Evolutionary conservation across 2,329 filamentous ascomycete genomes (phyloP).

Genomic region (Hymenoscyphus scutula): DNA sequence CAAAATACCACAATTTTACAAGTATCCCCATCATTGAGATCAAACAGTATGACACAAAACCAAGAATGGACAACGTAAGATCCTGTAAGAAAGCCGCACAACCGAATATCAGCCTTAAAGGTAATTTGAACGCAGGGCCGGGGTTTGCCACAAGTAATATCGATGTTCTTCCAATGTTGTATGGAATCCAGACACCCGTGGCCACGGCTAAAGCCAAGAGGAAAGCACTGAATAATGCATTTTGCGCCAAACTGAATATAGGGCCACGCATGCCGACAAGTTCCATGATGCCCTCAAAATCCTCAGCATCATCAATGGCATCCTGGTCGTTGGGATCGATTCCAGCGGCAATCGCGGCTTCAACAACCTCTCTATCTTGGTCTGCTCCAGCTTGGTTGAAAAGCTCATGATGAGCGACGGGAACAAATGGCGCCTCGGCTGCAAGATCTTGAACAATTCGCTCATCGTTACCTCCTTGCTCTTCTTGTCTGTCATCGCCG

Average conservation of each 20-base stretch:
- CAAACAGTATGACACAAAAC: constrained; percentile 46
- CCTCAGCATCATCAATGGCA: constrained; percentile 81
- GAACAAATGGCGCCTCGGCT: constrained; percentile 60
- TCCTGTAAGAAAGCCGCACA: constrained; percentile 80
- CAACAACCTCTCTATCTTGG: constrained; percentile 57
- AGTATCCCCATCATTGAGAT: constrained; percentile 25
- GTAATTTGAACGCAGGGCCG: constrained; percentile 63
- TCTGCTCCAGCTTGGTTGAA: constrained; percentile 34
- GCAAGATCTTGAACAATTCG: constrained; percentile 57
- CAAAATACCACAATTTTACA: constrained; percentile 19
- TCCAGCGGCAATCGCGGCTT: constrained; percentile 63
- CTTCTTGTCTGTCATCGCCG: constrained; percentile 42
- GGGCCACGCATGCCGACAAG: constrained; percentile 95
- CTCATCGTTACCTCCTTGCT: constrained; percentile 52
- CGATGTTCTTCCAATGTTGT: constrained; percentile 83
- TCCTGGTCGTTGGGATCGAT: constrained; percentile 75
- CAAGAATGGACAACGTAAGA: constrained; percentile 62
- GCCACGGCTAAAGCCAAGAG: constrained; percentile 85
- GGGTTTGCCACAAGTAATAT: constrained; percentile 80
- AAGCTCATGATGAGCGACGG: constrained; percentile 35
- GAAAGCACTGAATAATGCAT: constrained; percentile 89
- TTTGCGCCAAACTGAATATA: constrained; percentile 84
- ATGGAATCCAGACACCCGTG: constrained; percentile 83
- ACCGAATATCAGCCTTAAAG: constrained; percentile 69
- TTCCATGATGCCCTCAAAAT: constrained; percentile 94